Percentiles rank a stretch among this genome's conserved stretches.
Conservation (phyloP, 441 rosid genomes). For the Corymbia calophylla region DNA sequence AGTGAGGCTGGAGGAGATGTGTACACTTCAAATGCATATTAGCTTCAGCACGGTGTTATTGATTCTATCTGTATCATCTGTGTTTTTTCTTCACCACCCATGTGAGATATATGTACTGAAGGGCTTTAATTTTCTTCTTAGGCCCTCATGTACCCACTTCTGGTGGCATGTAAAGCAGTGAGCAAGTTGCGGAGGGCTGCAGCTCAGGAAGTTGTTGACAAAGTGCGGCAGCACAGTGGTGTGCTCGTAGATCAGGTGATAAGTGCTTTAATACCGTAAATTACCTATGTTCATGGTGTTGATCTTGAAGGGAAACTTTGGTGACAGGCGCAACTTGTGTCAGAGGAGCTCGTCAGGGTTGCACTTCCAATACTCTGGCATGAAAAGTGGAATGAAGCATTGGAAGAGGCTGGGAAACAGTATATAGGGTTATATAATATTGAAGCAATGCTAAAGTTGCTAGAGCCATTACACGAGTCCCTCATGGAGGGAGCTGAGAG, state of each 20-base stretch:
- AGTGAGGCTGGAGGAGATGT: not conserved
- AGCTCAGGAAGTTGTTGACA: conserved; percentile 98
- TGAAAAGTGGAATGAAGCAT: conserved; percentile 93
- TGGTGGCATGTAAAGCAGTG: conserved; percentile 96
- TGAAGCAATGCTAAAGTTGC: conserved; percentile 93
- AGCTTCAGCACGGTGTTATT: not conserved
- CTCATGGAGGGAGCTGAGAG: conserved; percentile 86
- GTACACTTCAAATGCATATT: not conserved
- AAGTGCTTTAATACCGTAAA: not conserved
- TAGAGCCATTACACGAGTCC: conserved; percentile 95
- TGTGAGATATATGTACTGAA: not conserved
- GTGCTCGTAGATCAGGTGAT: conserved; percentile 92
- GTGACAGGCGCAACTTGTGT: conserved; percentile 91
- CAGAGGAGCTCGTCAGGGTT: conserved; percentile 89
- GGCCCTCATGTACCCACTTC: conserved; percentile 99
- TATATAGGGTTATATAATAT: conserved; percentile 94
- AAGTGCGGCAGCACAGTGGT: conserved; percentile 98
- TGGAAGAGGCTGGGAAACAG: conserved; percentile 99
- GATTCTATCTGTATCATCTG: not conserved
- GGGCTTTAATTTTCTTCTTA: conserved; percentile 8
- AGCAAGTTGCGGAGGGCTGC: conserved; percentile 94
- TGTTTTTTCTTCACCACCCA: not conserved
- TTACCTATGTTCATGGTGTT: not conserved
- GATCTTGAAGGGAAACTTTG: not conserved
- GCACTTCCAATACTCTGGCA: conserved; percentile 87